Evolutionary conservation across 202 grass and related monocot genomes (phyloP), one percentile per base, ranked within the genome.

Genomic region (Hordeum pubiflorum): DNA sequence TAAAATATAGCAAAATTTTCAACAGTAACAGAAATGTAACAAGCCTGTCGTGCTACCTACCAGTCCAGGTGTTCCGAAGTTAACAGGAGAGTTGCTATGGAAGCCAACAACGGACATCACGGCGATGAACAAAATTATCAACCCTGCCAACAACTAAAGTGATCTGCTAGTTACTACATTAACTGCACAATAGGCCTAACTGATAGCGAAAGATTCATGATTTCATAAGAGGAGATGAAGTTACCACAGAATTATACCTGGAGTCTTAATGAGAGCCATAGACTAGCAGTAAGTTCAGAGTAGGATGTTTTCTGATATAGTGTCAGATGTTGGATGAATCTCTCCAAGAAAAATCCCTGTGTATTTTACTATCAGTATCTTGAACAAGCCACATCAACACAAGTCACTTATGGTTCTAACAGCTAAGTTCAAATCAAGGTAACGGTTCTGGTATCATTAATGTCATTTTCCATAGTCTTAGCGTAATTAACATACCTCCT

Each of bases 231-330:
- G 37, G 73, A 33, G 41, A 70, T 58, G 4, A 58, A 61, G 31
- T 52, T 33, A 33, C 48, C 46, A 40, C 34, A 3, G 32, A 52
- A 63, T 14, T 39, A 39, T 91, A 94, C 95, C 90, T 94, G 92
- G 74, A 98, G 88, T 58, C 95, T 86, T 78, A 98, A 76, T 33
- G 95, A 98, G 55, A 98, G 90, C 95, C 95, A 98, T 21, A 98
- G 81, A 72, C 92, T 83, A 88, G 95, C 77, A 73, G 88, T 87
- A 59, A 88, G 82, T 71, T 98, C 92, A 57, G 90, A 93, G 78
- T 91, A 98, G 65, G 95, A 93, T 74, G 92, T 94, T 86, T 91
- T 91, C 80, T 98, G 95, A 83, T 98, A 98, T 40, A 89, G 71
- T 36, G 72, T 82, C 40, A 98, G 63, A 46, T 89, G 92, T 48